Evolutionary conservation across 2,329 filamentous ascomycete genomes (phyloP).

Genomic region (Neospermospora avenae): DNA sequence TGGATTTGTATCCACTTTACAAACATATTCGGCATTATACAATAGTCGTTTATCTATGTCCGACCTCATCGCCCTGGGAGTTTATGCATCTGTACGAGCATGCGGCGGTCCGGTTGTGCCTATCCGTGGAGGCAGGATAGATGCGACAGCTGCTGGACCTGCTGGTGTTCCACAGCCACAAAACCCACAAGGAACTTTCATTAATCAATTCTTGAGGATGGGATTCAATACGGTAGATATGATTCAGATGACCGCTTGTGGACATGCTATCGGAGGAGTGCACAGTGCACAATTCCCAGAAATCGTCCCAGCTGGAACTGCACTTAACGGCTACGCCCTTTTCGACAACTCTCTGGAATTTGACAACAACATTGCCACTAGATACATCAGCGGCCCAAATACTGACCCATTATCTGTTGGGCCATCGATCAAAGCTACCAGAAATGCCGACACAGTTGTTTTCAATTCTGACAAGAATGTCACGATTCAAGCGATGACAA

Average conservation of each 20-base stretch:
- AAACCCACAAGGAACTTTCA: slow-evolving; percentile 50
- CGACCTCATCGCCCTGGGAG: slow-evolving; percentile 56
- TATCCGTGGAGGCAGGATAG: slow-evolving; percentile 50
- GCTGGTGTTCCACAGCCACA: slow-evolving; percentile 55
- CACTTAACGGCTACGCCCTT: slow-evolving; percentile 41
- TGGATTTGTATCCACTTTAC: slow-evolving; percentile 51
- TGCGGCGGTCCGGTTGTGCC: slow-evolving; percentile 56
- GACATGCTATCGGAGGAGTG: slow-evolving; percentile 59
- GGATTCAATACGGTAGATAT: slow-evolving; percentile 55
- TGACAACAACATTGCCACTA: slow-evolving; percentile 55
- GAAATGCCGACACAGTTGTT: slow-evolving; percentile 51
- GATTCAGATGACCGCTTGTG: slow-evolving; percentile 59
- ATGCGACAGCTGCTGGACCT: slow-evolving; percentile 47
- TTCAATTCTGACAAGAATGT: slow-evolving; percentile 54
- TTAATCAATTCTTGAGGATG: slow-evolving; percentile 54
- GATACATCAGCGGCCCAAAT: slow-evolving; percentile 53
- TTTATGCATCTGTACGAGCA: slow-evolving; percentile 55
- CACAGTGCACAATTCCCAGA: slow-evolving; percentile 52
- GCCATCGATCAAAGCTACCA: slow-evolving; percentile 41
- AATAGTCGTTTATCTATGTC: slow-evolving; percentile 50
- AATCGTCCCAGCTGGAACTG: slow-evolving; percentile 46
- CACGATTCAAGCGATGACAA: slow-evolving; percentile 49
- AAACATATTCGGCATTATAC: slow-evolving; percentile 52
- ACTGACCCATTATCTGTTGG: slow-evolving; percentile 54
- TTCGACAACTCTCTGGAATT: slow-evolving; percentile 50